Base-by-base conservation (phyloP, 805 yeast species). In the Myxozyma vanderwaltii region DNA sequence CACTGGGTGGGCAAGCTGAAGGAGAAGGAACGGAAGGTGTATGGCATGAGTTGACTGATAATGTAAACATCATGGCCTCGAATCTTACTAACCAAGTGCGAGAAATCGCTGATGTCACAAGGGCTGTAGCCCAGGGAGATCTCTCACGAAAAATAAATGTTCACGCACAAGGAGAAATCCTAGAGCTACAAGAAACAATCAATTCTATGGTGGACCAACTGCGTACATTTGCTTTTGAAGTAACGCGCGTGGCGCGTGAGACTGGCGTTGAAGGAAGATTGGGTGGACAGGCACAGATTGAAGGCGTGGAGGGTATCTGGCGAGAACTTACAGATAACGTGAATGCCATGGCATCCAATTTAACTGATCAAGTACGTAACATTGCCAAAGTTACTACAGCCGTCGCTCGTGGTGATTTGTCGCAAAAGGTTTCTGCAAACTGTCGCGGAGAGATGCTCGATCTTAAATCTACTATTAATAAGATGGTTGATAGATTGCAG, bases 41-140 rank as follows among this genome's bases (percentile, higher is more conserved):
- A 49, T 89, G 96, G 96, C 84, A 87, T 68, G 91, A 86, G 69
- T 78, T 89, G 43, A 86, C 95, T 5, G 95, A 89, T 71, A 89
- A 89, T 67, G 90, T 89, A 66, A 89, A 89, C 71, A 90, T 92
- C 38, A 89, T 89, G 96, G 96, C 96, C 35, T 78, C 86, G 54
- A 89, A 89, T 72, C 80, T 89, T 68, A 89, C 96, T 1, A 87
- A 90, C 54, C 96, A 89, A 74, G 96, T 89, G 63, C 77, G 96
- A 75, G 95, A 88, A 74, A 89, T 89, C 61, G 94, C 95, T 24
- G 95, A 88, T 67, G 96, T 89, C 36, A 89, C 95, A 4, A 79
- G 91, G 21, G 95, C 95, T 0, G 96, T 89, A 10, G 96, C 96
- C 4, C 80, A 84, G 60, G 96, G 96, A 68, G 96, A 89, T 72